Evolutionary conservation across 2,329 filamentous ascomycete species (phyloP).

Genomic region (Cladosporium phlei): DNA sequence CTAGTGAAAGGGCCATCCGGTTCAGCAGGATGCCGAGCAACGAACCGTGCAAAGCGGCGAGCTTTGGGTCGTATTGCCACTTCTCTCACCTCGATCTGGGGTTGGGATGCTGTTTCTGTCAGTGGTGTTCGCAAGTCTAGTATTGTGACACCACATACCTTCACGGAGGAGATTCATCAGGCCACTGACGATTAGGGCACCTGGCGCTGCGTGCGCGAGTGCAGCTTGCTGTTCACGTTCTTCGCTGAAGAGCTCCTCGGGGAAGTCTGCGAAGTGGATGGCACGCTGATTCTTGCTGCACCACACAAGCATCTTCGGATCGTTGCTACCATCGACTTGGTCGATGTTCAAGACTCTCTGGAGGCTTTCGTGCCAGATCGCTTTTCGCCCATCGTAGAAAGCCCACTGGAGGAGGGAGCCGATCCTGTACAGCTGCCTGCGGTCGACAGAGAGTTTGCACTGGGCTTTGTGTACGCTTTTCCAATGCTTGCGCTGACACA

Average conservation of each 20-base stretch:
- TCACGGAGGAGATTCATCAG: too few relatives aligned
- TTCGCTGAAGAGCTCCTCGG: not conserved
- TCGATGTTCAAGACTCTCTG: not conserved
- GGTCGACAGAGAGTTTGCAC: constrained; percentile 5
- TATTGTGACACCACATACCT: too few relatives aligned
- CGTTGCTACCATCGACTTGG: not conserved
- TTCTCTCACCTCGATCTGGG: not conserved
- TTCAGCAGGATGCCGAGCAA: not conserved
- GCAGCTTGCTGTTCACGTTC: not conserved
- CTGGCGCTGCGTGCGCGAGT: not conserved
- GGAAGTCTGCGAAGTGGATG: not conserved
- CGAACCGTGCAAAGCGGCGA: not conserved
- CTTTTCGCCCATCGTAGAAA: constrained; percentile 12
- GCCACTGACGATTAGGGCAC: too few relatives aligned
- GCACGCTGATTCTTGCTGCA: not conserved
- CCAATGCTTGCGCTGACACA: constrained; percentile 15
- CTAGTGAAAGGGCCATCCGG: not conserved
- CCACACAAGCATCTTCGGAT: not conserved
- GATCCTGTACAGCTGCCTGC: constrained; percentile 18
- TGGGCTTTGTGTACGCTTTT: not conserved
- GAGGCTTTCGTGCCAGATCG: not conserved
- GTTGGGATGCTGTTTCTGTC: not conserved
- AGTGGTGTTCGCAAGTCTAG: not conserved
- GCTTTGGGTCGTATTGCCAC: not conserved
- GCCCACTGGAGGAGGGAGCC: constrained; percentile 14